Conservation (phyloP, 192 early-diverging fungal genomes). For the Helicostylum pulchrum region DNA sequence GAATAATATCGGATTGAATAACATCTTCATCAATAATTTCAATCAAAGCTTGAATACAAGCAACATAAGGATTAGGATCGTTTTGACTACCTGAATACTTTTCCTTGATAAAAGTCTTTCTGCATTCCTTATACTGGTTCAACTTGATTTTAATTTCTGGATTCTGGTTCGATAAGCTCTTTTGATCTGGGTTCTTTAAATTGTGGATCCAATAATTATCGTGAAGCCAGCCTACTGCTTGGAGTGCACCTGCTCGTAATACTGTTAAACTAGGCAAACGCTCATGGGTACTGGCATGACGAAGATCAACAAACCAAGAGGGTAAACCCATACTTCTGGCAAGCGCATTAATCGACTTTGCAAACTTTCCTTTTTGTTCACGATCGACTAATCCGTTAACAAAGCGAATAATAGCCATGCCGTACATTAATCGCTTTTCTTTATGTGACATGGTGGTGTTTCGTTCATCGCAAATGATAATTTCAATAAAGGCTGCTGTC, state of each 20-base stretch:
- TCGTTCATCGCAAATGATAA: constrained; percentile 37
- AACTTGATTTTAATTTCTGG: constrained; percentile 8
- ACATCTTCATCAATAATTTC: neutral
- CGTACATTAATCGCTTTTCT: constrained; percentile 47
- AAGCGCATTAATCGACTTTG: constrained; percentile 48
- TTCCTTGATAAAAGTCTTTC: constrained; percentile 29
- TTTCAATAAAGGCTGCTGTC: constrained; percentile 60
- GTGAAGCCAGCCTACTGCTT: constrained; percentile 18
- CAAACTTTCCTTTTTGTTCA: constrained; percentile 50
- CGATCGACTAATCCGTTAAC: constrained; percentile 63
- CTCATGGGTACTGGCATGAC: constrained; percentile 66
- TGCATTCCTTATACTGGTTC: constrained; percentile 25
- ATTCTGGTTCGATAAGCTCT: constrained; percentile 4
- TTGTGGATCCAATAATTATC: constrained; percentile 42
- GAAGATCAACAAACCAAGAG: constrained; percentile 64
- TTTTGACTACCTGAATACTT: neutral
- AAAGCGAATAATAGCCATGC: constrained; percentile 47
- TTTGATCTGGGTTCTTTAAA: constrained; percentile 28
- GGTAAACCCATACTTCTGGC: constrained; percentile 56
- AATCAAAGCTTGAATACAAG: neutral
- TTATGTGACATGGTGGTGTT: constrained; percentile 47
- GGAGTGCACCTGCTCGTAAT: constrained; percentile 44
- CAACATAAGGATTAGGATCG: neutral
- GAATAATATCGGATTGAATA: constrained; percentile 44
- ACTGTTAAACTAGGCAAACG: constrained; percentile 54